phyloP scores from a whole-genome alignment of 2,329 filamentous ascomycete genomes.

The Colletotrichum zoysiae region DNA sequence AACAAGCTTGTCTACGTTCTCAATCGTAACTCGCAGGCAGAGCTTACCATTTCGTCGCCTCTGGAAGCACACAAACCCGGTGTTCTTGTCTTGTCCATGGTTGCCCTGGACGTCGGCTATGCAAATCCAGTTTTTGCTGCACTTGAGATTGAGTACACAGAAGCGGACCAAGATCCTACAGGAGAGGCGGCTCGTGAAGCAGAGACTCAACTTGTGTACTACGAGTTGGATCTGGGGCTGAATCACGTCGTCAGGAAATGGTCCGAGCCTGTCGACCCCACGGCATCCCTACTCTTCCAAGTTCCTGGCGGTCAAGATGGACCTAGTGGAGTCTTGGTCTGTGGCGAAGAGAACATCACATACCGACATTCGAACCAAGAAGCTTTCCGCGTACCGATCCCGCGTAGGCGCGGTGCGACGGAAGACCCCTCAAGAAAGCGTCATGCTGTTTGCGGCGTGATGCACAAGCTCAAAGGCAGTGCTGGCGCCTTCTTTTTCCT shows the following conservation, averaged over 20 bases:
- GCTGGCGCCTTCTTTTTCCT: slow-evolving; percentile 96
- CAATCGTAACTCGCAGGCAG: slow-evolving; percentile 93
- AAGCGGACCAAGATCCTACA: slow-evolving; percentile 90
- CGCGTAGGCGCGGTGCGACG: slow-evolving; percentile 85
- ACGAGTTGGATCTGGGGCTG: slow-evolving; percentile 94
- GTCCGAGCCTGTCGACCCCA: slow-evolving; percentile 93
- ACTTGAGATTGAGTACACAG: slow-evolving; percentile 92
- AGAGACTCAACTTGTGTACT: slow-evolving; percentile 95
- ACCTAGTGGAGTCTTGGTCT: slow-evolving; percentile 94
- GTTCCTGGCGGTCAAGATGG: slow-evolving; percentile 95
- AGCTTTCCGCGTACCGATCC: slow-evolving; percentile 89
- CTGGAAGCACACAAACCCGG: slow-evolving; percentile 95
- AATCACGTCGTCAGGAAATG: slow-evolving; percentile 98
- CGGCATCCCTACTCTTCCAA: slow-evolving; percentile 91
- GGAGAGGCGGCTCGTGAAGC: slow-evolving; percentile 84
- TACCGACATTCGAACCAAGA: slow-evolving; percentile 98
- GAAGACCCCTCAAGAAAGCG: slow-evolving; percentile 95
- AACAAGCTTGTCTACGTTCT: slow-evolving; percentile 99
- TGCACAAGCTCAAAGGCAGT: slow-evolving; percentile 91
- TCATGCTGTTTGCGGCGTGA: slow-evolving; percentile 88
- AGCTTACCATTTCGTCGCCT: slow-evolving; percentile 96
- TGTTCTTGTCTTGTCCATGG: slow-evolving; percentile 88
- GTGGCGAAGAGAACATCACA: slow-evolving; percentile 92
- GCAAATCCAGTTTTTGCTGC: slow-evolving; percentile 97
- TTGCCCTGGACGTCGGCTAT: slow-evolving; percentile 93